phyloP scores from a whole-genome alignment of 257 asterid species.

The Handroanthus guayacan region DNA sequence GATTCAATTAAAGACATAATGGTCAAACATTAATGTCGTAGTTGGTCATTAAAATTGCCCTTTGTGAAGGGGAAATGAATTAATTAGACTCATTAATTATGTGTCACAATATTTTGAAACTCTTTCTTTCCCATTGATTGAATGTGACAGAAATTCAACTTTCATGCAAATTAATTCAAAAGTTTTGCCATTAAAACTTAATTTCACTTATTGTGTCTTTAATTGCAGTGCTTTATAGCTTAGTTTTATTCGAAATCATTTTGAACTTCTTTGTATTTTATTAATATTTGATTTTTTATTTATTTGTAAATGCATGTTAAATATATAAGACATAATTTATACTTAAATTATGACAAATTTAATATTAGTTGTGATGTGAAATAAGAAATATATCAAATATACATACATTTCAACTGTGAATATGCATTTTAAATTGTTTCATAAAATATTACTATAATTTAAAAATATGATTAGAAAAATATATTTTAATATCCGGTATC shows the following conservation, averaged over 20 bases:
- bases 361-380: too few species aligned
- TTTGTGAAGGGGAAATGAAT: conserved; percentile 36
- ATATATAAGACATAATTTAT: too few species aligned
- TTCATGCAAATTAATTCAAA: not conserved
- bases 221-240: not conserved
- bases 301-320: too few species aligned
- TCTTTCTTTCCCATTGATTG: conserved; percentile 22
- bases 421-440: not conserved
- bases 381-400: too few species aligned
- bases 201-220: not conserved
- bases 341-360: too few species aligned
- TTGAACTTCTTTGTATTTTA: not conserved
- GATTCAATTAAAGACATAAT: conserved; percentile 19
- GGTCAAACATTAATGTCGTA: conserved; percentile 43
- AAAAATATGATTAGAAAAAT: too few species aligned
- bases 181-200: not conserved
- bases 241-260: not conserved
- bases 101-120: conserved; percentile 17
- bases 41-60: conserved; percentile 25
- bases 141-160: not conserved
- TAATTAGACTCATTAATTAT: conserved; percentile 25
- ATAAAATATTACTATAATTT: not conserved
- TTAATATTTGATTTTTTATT: not conserved
- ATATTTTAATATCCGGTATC: too few species aligned
- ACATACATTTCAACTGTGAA: too few species aligned